These are phyloP conservation scores for Fusarium sp. DNA, from an alignment of 2,329 filamentous ascomycete genomes.

Conservation along the genomic window DNA sequence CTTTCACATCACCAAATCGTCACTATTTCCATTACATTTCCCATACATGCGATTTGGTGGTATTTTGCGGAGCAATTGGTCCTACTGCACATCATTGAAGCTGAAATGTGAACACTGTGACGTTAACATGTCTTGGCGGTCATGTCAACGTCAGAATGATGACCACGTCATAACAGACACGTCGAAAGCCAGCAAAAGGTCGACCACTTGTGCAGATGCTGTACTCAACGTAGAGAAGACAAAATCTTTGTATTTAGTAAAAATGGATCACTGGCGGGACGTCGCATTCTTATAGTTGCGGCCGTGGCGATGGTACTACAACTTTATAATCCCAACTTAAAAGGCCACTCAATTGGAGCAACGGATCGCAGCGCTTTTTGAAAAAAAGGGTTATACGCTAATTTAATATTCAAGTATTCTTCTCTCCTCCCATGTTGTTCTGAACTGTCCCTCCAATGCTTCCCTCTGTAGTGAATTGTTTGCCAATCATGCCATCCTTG, in stretches of 20 bases:
- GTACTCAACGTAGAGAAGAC: no score
- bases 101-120: not conserved
- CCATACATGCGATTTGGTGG: not conserved
- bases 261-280: no score
- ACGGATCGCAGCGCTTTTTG: no score
- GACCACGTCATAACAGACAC: not conserved
- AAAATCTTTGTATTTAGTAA: no score
- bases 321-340: not conserved
- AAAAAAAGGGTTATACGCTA: not conserved
- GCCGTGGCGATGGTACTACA: not conserved
- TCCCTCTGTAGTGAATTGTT: conserved; percentile 64
- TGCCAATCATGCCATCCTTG: conserved; percentile 63
- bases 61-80: not conserved
- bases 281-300: not conserved
- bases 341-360: not conserved
- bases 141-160: conserved; percentile 16
- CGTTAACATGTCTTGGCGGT: not conserved
- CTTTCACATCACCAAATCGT: conserved; percentile 8
- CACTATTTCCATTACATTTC: conserved; percentile 3
- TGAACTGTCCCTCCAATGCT: conserved; percentile 64
- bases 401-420: conserved; percentile 30
- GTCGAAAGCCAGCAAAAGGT: no score
- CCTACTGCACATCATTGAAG: not conserved
- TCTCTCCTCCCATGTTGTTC: conserved; percentile 52
- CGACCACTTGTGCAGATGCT: no score